Evolutionary conservation across 2,329 filamentous ascomycete species (phyloP), one percentile per base, ranked within the genome.

Genomic region (Fusarium nygamai): DNA sequence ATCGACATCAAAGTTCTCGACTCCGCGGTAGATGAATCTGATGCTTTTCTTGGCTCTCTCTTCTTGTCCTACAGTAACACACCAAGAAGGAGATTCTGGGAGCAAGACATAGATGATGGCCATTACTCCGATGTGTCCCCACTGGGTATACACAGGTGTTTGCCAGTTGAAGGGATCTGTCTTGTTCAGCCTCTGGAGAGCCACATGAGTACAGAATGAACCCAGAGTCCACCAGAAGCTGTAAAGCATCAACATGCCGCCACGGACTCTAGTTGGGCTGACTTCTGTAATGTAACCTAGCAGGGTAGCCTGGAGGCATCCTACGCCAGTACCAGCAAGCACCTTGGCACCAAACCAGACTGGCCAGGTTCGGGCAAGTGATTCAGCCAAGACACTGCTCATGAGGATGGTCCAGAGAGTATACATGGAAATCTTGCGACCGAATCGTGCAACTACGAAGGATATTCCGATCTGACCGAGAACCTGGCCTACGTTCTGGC

Each of bases 181-280:
- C 14, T 73, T 62, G 46, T 80, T 80, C 5, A 86, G 76, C 5
- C 74, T 64, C 31, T 85, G 80, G 7, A 86, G 76, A 3, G 84
- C 84, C 1, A 86, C 78, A 9, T 81, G 83, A 5, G 83, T 84
- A 43, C 83, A 84, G 39, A 86, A 82, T n/a, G 81, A 79, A 3
- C 85, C 85, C 1, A 86, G 36, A 2, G 82, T 81, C 70, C 83
- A 86, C 85, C 85, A 87, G 71, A 85, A 81, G 58, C 78, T 83
- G 64, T 85, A 85, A 12, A 79, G 78, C 69, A 85, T 84, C 39
- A 85, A 80, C 7, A 81, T 43, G 6, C 82, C 80, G 27, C 85
- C 85, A 24, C 84, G 79, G 3, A 85, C 78, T 13, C 83, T 81
- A 0, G 82, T 82, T 2, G 85, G 84, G 0, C 84, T 81, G 1